These are phyloP conservation scores for Filosporella fistucella DNA, from an alignment of 495 filamentous ascomycete genomes.

Conservation along the genomic window DNA sequence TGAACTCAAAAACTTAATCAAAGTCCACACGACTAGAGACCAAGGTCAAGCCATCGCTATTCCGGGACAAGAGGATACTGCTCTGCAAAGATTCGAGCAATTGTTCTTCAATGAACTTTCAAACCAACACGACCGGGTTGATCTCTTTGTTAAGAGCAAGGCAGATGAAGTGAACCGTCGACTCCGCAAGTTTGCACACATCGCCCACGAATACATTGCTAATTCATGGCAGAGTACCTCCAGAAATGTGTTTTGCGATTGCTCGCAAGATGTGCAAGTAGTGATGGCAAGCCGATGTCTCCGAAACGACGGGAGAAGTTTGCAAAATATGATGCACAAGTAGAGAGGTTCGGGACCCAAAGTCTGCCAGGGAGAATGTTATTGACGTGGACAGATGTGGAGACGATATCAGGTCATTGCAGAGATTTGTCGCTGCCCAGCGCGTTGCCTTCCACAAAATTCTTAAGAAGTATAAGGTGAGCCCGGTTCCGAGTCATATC, in stretches of 20 bases:
- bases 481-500: too few relatives aligned
- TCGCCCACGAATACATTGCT: neutral
- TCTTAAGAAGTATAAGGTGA: conserved; percentile 64
- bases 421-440: conserved; percentile 60
- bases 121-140: conserved; percentile 62
- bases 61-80: conserved; percentile 51
- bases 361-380: conserved; percentile 15
- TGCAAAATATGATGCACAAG: conserved; percentile 40
- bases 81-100: conserved; percentile 53
- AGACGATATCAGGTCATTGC: conserved; percentile 55
- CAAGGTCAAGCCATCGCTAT: conserved; percentile 61
- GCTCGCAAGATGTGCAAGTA: conserved; percentile 14
- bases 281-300: conserved; percentile 15
- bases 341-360: conserved; percentile 39
- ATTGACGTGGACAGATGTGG: conserved; percentile 39
- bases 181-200: conserved; percentile 39
- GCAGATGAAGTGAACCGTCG: conserved; percentile 61
- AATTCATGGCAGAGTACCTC: conserved; percentile 8
- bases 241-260: conserved; percentile 14
- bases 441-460: conserved; percentile 65
- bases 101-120: conserved; percentile 55
- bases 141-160: conserved; percentile 68
- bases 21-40: conserved; percentile 56
- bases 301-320: conserved; percentile 37
- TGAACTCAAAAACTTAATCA: conserved; percentile 69